Evolutionary conservation across 2,329 filamentous ascomycete genomes (phyloP).

Genomic region (Podosphaera fusca): DNA sequence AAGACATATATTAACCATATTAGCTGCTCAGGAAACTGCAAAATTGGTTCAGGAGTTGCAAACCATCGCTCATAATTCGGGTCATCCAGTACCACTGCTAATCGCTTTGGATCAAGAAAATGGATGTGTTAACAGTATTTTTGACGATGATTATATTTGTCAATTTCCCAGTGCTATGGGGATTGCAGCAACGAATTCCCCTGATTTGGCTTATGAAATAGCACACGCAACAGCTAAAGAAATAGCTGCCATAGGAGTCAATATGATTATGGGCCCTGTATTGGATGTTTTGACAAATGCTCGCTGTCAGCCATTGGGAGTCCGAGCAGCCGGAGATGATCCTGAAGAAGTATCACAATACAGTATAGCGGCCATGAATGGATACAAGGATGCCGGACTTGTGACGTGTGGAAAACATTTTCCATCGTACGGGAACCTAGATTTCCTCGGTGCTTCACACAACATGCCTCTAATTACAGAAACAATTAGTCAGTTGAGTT

Average conservation of each 20-base stretch:
- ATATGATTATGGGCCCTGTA: conserved; percentile 83
- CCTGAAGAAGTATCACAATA: conserved; percentile 88
- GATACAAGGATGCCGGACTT: conserved; percentile 75
- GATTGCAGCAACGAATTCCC: conserved; percentile 72
- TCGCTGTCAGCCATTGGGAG: conserved; percentile 71
- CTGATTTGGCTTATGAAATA: conserved; percentile 66
- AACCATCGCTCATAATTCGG: conserved; percentile 71
- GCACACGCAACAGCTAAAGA: conserved; percentile 87
- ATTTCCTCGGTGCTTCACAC: conserved; percentile 73
- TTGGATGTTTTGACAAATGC: conserved; percentile 87
- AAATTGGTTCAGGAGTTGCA: conserved; percentile 76
- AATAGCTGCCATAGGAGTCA: conserved; percentile 78
- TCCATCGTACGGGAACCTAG: conserved; percentile 83
- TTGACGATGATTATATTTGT: conserved; percentile 84
- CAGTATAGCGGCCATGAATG: conserved; percentile 72
- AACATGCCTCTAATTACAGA: conserved; percentile 93
- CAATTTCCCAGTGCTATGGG: conserved; percentile 97
- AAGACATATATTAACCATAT: conserved; percentile 5
- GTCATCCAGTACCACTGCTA: conserved; percentile 68
- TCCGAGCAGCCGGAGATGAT: conserved; percentile 75
- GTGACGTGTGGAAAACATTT: conserved; percentile 91
- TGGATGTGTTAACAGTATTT: conserved; percentile 89
- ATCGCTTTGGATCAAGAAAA: conserved; percentile 95
- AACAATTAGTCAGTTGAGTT: conserved; percentile 70
- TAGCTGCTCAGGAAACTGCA: conserved; percentile 79